Evolutionary conservation across 495 filamentous ascomycete genomes (phyloP).

Genomic region (Platismatia glauca): DNA sequence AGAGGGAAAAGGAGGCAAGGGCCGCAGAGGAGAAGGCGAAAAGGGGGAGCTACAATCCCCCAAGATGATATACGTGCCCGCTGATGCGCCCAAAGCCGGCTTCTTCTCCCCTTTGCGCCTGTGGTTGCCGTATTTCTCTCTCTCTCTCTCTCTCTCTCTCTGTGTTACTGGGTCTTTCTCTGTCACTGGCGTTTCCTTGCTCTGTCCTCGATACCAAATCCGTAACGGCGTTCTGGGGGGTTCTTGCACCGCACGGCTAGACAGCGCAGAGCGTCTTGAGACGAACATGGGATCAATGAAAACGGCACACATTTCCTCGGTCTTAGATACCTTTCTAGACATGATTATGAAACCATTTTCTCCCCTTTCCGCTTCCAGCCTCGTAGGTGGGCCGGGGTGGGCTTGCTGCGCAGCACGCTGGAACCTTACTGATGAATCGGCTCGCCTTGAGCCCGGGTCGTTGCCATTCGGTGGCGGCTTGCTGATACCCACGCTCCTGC

Average conservation of each 20-base stretch:
- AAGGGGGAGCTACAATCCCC: background rate
- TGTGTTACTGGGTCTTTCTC: no score
- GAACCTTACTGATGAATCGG: no score
- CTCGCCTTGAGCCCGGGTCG: no score
- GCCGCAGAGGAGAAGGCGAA: conserved; percentile 39
- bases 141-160: background rate
- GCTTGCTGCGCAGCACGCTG: no score
- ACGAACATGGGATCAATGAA: conserved; percentile 2
- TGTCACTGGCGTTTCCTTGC: background rate
- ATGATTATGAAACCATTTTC: no score
- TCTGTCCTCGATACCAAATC: conserved; percentile 8
- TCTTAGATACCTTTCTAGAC: no score
- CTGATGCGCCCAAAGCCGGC: background rate
- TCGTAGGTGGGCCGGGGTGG: no score
- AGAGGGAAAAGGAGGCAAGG: conserved; percentile 56
- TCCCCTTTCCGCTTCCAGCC: no score
- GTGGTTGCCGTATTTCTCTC: background rate
- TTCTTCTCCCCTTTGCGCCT: background rate
- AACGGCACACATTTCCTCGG: no score
- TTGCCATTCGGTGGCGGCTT: no score
- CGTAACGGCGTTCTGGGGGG: conserved; percentile 8
- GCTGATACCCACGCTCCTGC: no score
- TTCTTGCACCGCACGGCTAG: background rate
- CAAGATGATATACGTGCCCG: background rate
- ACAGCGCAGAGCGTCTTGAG: background rate